Evolutionary conservation across 2,329 filamentous ascomycete genomes (phyloP), one percentile per base, ranked within the genome.

Genomic region (Dactylellina cionopaga): DNA sequence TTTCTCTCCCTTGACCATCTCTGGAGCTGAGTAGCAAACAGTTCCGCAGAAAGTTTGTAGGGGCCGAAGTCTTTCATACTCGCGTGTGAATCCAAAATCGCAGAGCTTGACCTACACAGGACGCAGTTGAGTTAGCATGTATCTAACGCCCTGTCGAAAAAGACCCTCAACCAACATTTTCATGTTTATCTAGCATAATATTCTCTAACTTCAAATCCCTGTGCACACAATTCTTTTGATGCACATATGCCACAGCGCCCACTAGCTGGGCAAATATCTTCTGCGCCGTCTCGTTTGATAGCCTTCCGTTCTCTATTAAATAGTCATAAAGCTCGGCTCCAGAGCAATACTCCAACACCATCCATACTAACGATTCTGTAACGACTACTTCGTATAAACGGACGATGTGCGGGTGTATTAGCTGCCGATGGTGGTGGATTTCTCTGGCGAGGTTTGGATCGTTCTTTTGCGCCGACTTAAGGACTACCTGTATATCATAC

Each of bases 311-410:
- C 74, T 90, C 86, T 75, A 97, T 88, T 72, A 99, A 88, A 81
- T 98, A 93, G 80, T 98, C 96, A 84, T 98, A 99, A 17, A 99
- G 85, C 82, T 99, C 95, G 81, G 98, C 95, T 71, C 95, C 92
- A 74, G 92, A 90, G 81, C 95, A 99, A 80, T 96, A 99, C 83
- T 99, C 95, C 78, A 99, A 83, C 27, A 96, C 95, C 78, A 99
- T 85, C 95, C 95, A 99, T 56, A 99, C 96, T 80, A 98, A 81
- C 52, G 84, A 89, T 82, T 99, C 95, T 1, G 95, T 99, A 74
- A 99, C 93, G 77, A 99, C 96, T 71, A 99, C 94, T 83, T 99
- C 95, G 83, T 99, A 98, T 19, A 99, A 84, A 54, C 95, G 88
- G 46, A 95, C 93, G 77, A 99, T 99, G 82, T 99, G 95, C 19